Evolutionary conservation across 176 grass and related monocot genomes (phyloP).

Genomic region (Sorghum bicolor): DNA sequence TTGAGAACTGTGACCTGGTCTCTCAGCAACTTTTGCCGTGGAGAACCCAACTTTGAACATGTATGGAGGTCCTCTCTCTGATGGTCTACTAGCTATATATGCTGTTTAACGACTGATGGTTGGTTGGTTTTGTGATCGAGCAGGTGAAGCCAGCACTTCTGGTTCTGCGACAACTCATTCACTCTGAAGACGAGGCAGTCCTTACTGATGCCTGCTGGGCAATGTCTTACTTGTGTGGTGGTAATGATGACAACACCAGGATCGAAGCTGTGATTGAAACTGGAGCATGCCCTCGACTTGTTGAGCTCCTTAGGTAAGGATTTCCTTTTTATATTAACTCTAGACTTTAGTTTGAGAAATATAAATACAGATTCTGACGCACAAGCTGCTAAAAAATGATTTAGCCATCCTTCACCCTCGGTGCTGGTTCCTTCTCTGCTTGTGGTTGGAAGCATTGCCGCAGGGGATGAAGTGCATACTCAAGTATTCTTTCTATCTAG

Average conservation of each 20-base stretch:
- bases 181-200: constrained; percentile 52
- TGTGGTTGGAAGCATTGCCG: constrained; percentile 51
- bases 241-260: constrained; percentile 39
- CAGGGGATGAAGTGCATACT: constrained; percentile 63
- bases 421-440: constrained; percentile 52
- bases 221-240: constrained; percentile 43
- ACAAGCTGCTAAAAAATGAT: not conserved
- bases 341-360: not conserved
- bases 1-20: constrained; percentile 60
- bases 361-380: not conserved
- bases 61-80: constrained; percentile 31
- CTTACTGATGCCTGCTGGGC: constrained; percentile 59
- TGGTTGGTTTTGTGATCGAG: constrained; percentile 12
- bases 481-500: constrained; percentile 41
- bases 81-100: not conserved
- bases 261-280: constrained; percentile 56
- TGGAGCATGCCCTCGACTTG: constrained; percentile 53
- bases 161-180: constrained; percentile 47
- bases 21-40: constrained; percentile 49
- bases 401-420: constrained; percentile 52
- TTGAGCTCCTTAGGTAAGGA: constrained; percentile 57
- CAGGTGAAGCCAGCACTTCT: constrained; percentile 52
- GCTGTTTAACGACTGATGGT: not conserved
- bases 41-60: constrained; percentile 49
- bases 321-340: not conserved